phyloP scores from a whole-genome alignment of 805 yeast genomes.

The Candida jianshihensis region DNA sequence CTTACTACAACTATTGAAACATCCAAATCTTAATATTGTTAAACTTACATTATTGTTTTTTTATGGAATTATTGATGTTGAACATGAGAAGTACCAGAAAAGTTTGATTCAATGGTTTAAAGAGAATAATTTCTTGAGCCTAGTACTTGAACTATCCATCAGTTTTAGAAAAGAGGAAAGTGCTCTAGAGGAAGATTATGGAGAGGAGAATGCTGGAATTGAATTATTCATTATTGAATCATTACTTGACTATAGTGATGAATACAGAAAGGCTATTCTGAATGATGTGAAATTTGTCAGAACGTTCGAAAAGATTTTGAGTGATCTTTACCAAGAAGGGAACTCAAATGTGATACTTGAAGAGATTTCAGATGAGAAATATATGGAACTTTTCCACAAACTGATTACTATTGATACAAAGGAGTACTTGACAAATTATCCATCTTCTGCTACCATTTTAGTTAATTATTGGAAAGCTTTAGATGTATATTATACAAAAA shows the following conservation, averaged over 20 bases:
- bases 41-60: constrained; percentile 9
- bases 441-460: constrained; percentile 2
- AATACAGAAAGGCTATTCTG: not conserved
- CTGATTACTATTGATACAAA: not conserved
- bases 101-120: not conserved
- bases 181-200: constrained; percentile 1
- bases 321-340: not conserved
- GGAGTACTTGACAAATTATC: not conserved
- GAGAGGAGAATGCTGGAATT: not conserved
- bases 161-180: too few relatives aligned
- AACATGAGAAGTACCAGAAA: constrained; percentile 7
- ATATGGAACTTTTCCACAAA: not conserved
- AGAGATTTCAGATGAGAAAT: not conserved
- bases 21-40: constrained; percentile 14
- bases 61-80: constrained; percentile 13
- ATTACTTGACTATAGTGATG: not conserved
- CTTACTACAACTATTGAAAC: constrained; percentile 3
- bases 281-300: constrained; percentile 1
- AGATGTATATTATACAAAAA: too few relatives aligned
- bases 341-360: not conserved
- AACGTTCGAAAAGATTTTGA: not conserved
- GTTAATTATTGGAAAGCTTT: constrained; percentile 4
- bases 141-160: not conserved
- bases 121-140: not conserved
- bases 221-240: constrained; percentile 1